These are phyloP conservation scores for Picea mariana DNA, from an alignment of 83 land plant species.

Conservation along the genomic window DNA sequence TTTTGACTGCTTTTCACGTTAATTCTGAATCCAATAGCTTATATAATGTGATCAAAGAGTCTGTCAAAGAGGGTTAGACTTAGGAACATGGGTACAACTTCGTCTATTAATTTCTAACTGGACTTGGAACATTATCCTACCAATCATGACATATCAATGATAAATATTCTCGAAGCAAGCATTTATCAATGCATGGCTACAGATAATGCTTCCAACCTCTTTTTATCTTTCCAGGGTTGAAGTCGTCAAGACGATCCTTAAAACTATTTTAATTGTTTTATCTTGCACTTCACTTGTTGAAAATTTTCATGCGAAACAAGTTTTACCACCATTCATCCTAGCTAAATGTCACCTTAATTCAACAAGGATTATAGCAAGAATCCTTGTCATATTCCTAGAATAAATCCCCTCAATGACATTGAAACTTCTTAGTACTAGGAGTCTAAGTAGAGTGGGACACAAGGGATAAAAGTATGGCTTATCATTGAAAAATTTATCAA, in stretches of 20 bases:
- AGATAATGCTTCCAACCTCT: background rate
- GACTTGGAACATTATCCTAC: background rate
- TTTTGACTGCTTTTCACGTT: background rate
- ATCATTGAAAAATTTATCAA: too few relatives aligned
- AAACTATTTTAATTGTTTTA: background rate
- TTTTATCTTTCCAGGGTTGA: background rate
- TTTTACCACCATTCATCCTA: background rate
- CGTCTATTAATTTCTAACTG: background rate
- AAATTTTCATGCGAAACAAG: background rate
- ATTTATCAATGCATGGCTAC: background rate
- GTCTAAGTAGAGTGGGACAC: too few relatives aligned
- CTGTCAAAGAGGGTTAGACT: background rate
- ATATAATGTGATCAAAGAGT: background rate
- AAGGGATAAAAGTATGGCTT: too few relatives aligned
- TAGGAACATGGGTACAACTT: background rate
- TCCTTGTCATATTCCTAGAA: too few relatives aligned
- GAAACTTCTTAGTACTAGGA: too few relatives aligned
- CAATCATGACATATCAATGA: background rate
- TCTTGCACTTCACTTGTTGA: background rate
- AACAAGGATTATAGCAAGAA: background rate
- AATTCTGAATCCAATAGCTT: background rate
- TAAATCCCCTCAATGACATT: too few relatives aligned
- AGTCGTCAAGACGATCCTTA: background rate
- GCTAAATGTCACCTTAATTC: background rate
- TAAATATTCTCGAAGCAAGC: background rate